These are phyloP conservation scores for Perkinsus chesapeaki DNA, from an alignment of 169 alveolate genomes.

Conservation along the genomic window DNA sequence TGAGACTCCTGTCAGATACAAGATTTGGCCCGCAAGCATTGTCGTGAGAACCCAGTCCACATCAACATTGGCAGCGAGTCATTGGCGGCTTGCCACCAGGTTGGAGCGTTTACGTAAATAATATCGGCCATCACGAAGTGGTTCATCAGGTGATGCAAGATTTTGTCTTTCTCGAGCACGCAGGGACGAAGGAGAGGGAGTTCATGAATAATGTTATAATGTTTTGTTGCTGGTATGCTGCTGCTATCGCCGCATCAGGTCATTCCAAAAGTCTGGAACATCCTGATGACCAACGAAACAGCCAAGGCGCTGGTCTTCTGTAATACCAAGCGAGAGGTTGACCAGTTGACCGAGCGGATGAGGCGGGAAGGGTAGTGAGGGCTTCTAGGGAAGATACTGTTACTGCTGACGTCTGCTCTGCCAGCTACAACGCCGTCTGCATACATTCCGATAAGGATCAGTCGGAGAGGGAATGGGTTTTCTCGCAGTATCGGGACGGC, in stretches of 20 bases:
- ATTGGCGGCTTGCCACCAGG: background rate
- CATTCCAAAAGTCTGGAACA: background rate
- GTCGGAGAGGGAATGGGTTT: background rate
- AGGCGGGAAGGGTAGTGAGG: background rate
- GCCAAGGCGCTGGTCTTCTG: background rate
- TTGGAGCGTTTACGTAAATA: background rate
- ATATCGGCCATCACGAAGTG: background rate
- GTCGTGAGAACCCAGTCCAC: slow-evolving; percentile 24
- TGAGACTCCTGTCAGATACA: background rate
- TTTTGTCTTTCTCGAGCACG: background rate
- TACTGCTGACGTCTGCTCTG: background rate
- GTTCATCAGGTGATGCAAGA: background rate
- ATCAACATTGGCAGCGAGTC: slow-evolving; percentile 46
- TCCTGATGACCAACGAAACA: background rate
- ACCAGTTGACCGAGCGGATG: background rate
- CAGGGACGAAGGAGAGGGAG: background rate
- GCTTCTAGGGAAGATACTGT: too few species aligned
- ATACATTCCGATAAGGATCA: background rate
- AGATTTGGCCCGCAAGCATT: background rate
- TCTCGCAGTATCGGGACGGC: background rate
- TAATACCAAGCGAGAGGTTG: background rate
- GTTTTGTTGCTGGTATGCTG: background rate
- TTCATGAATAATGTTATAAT: background rate
- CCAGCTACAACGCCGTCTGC: background rate
- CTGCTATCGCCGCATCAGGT: background rate